phyloP scores from a whole-genome alignment of 805 yeast genomes.

The Candida tammaniensis region DNA sequence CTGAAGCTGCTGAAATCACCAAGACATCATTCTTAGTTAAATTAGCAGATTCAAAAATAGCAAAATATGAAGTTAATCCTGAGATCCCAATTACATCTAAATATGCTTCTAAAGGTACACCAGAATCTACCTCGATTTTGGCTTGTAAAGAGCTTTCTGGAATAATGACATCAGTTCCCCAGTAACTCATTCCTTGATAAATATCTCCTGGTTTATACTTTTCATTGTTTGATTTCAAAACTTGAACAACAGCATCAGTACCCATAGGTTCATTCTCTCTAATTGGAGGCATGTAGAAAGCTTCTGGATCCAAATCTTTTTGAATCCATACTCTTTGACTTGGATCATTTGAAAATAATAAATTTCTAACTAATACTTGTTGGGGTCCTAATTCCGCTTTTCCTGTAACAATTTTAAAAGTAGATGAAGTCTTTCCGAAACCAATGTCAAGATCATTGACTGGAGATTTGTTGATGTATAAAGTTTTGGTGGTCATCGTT shows the following conservation, averaged over 20 bases:
- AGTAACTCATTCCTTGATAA: slow-evolving; percentile 16
- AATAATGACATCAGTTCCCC: slow-evolving; percentile 23
- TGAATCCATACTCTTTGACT: slow-evolving; percentile 34
- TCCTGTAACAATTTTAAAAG: slow-evolving; percentile 23
- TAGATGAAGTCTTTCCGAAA: slow-evolving; percentile 21
- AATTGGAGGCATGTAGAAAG: slow-evolving; percentile 22
- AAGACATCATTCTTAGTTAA: slow-evolving; percentile 18
- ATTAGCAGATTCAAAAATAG: slow-evolving; percentile 31
- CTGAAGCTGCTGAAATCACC: slow-evolving; percentile 29
- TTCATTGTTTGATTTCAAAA: slow-evolving; percentile 20
- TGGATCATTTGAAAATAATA: slow-evolving; percentile 35
- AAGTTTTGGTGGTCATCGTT: too few relatives aligned
- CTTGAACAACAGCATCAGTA: slow-evolving; percentile 22
- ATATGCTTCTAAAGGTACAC: slow-evolving; percentile 20
- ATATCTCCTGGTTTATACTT: slow-evolving; percentile 24
- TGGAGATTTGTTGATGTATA: slow-evolving; percentile 23
- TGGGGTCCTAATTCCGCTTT: slow-evolving; percentile 19
- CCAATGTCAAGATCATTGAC: slow-evolving; percentile 16
- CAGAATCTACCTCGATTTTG: slow-evolving; percentile 13
- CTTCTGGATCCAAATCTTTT: slow-evolving; percentile 20
- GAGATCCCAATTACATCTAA: slow-evolving; percentile 26
- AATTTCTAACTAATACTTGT: slow-evolving; percentile 22
- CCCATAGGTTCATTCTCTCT: slow-evolving; percentile 20
- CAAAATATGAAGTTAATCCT: slow-evolving; percentile 29
- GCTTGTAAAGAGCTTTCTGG: slow-evolving; percentile 14